phyloP scores from a whole-genome alignment of 495 filamentous ascomycete genomes.

The Penicillium diatomitis region DNA sequence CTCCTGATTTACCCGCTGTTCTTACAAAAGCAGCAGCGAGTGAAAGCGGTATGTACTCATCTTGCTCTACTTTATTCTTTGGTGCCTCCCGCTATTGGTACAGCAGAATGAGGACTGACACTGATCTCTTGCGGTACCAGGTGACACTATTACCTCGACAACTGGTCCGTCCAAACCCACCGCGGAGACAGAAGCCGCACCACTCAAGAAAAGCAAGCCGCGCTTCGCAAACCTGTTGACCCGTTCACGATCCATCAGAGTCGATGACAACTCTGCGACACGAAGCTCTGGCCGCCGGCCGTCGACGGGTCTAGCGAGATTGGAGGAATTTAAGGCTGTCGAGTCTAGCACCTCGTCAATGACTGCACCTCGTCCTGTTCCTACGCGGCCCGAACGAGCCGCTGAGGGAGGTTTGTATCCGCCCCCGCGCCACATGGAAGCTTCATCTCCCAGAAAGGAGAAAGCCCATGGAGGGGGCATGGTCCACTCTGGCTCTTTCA shows the following conservation, averaged over 20 bases:
- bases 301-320: conserved; percentile 32
- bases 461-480: conserved; percentile 40
- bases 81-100: too few relatives aligned
- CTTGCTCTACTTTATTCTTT: not conserved
- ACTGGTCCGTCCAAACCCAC: conserved; percentile 19
- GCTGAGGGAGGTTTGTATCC: conserved; percentile 20
- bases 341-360: conserved; percentile 4
- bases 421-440: conserved; percentile 46
- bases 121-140: not conserved
- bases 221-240: conserved; percentile 50
- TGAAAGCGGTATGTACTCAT: conserved; percentile 23
- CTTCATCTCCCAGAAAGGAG: conserved; percentile 32
- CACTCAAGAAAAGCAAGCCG: conserved; percentile 38
- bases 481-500: conserved; percentile 48
- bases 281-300: conserved; percentile 32
- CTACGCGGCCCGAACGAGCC: conserved; percentile 51
- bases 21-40: conserved; percentile 21
- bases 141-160: conserved; percentile 17
- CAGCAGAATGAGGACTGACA: too few relatives aligned
- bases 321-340: conserved; percentile 29
- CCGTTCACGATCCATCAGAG: conserved; percentile 59
- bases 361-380: conserved; percentile 45
- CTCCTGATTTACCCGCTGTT: conserved; percentile 30
- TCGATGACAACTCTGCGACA: conserved; percentile 34
- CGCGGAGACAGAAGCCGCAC: conserved; percentile 20